Evolutionary conservation across 148 eudicot genomes (phyloP).

Genomic region (Chenopodium suecicum): DNA sequence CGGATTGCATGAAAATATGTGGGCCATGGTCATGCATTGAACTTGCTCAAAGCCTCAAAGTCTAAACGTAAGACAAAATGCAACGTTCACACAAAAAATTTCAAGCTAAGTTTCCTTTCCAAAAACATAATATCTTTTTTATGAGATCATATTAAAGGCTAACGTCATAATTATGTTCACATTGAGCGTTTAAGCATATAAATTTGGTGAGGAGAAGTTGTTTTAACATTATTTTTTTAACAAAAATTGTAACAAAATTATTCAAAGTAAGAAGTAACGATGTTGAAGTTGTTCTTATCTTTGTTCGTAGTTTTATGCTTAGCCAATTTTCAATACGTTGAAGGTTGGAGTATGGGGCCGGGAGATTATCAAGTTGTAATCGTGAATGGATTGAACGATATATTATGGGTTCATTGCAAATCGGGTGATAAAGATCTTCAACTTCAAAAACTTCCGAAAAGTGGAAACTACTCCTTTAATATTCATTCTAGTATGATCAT

Average conservation of each 20-base stretch:
- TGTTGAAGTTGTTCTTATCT: not conserved
- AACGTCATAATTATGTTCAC: no score
- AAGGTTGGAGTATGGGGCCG: not conserved
- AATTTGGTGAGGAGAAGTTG: no score
- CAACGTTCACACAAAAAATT: no score
- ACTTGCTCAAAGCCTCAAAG: no score
- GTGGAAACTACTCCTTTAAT: constrained; percentile 8
- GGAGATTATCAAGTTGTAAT: not conserved
- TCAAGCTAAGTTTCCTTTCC: no score
- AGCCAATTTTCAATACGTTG: not conserved
- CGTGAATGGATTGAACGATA: constrained; percentile 1
- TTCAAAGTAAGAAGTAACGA: not conserved
- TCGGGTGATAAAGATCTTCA: constrained; percentile 9
- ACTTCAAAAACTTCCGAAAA: constrained; percentile 9
- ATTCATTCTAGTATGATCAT: not conserved
- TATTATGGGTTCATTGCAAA: constrained; percentile 23
- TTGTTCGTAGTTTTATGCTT: not conserved
- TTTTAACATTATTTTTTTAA: no score
- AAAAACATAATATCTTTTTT: no score
- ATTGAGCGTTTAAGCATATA: no score
- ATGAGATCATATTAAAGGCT: no score
- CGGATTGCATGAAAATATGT: no score
- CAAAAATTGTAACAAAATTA: not conserved
- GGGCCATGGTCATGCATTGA: no score
- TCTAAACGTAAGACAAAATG: no score